Evolutionary conservation across 495 filamentous ascomycete species (phyloP), one percentile per base, ranked within the genome.

Genomic region (Clavariopsis aquatica): DNA sequence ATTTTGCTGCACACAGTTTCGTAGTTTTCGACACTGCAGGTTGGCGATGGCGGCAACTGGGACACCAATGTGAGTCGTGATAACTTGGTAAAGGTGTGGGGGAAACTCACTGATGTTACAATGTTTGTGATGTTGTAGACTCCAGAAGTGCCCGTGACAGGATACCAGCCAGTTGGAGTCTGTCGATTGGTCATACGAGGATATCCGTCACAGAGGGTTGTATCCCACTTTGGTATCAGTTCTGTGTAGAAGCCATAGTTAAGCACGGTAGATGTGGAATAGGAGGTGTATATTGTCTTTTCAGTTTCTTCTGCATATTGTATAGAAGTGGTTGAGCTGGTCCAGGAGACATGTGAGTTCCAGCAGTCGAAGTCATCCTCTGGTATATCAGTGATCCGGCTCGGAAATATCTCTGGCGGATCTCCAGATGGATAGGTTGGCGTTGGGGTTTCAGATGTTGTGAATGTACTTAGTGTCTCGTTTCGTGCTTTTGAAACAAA

Each of bases 361-460:
- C 52, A 54, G 52, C 52, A 54, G 23, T 54, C 52, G 28, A 54
- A 54, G 23, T 29, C 52, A n/a, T 31, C 52, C 28, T 54, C 52
- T 6, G 52, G 52, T 2, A 54, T 28, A 19, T 54, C 52, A 22
- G 24, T 24, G 8, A 54, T 54, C 9, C 52, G 23, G 17, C 52
- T 54, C 17, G 52, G 52, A n/a, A 54, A 54, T 15, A 54, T 54
- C 28, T 29, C 28, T 29, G 52, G 52, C 9, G 52, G 52, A 34
- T 28, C 24, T 28, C 52, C 52, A 54, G 24, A 29, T 29, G 52
- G 52, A 19, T 54, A 54, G 10, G 52, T 43, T 9, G 38, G 38
- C 38, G 38, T 43, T 43, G 38, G 38, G 3, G 38, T 43, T n/a
- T 8, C 15, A n/a, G 38, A 15, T 43, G 38, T 15, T 9, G 38